Evolutionary conservation across 371 early-diverging fungal species (phyloP), one percentile per base, ranked within the genome.

Genomic region (Mucor lusitanicus): DNA sequence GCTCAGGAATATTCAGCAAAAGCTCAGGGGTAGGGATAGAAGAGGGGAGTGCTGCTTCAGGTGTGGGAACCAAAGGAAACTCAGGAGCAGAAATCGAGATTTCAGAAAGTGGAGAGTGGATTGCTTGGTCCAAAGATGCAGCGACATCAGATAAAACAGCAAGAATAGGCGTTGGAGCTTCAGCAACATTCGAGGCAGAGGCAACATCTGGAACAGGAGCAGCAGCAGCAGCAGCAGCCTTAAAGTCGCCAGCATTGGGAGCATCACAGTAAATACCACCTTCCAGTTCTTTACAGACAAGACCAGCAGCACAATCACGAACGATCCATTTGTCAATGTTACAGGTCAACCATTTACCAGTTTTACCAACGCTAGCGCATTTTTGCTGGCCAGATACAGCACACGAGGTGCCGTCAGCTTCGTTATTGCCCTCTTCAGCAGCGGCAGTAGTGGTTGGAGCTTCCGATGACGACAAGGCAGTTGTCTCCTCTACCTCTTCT

Each of bases 291-390:
- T 67, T 59, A 42, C 80, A 80, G 9, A 80, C 72, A 3, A 68
- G 53, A 1, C 68, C 76, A 7, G 58, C 1, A 23, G 72, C 12
- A 63, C 80, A 80, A 19, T 65, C 63, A 21, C 80, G 78, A 19
- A 59, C 21, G 19, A 80, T 12, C 80, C 80, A 80, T 63, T 44
- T 25, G 42, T 64, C 67, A 27, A 59, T 53, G 32, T 72, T 67
- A 63, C 80, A 80, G 1, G 80, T 80, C 6, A 70, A 23, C 75
- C 78, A 80, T 53, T 71, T 46, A 28, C 48, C 13, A 5, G 74
- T 70, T 23, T 42, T n/a, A 15, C 74, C 76, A n/a, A 58, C 28
- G 3, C 61, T 56, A 0, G 70, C 70, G 57, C 80, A 80, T 13
- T 67, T 75, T 35, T 70, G 61, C 42, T 73, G 44, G 4, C 80